Conservation (phyloP, 768 basidiomycete genomes). For the Porpolomopsis calyptriformis region DNA sequence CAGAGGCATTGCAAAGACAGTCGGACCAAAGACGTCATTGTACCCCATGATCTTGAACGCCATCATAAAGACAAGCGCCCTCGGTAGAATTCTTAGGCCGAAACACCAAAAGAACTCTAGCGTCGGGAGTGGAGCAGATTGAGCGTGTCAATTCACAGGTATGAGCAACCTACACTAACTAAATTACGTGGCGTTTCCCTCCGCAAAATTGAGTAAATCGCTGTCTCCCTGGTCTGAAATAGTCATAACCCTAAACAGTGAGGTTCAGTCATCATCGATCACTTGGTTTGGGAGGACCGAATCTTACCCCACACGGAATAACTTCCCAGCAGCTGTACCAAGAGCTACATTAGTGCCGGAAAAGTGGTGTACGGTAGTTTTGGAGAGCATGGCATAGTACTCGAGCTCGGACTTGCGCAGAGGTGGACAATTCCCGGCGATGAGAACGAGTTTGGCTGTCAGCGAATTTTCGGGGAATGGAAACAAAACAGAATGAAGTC, state of each 20-base stretch:
- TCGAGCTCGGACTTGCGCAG: conserved; percentile 98
- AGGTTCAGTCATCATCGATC: background rate
- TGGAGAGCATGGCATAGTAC: conserved; percentile 99
- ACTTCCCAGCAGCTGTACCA: conserved; percentile 97
- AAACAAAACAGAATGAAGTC: conserved; percentile 21
- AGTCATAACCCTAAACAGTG: conserved; percentile 76
- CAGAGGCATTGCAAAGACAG: no score
- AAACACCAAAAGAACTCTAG: no score
- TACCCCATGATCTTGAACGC: no score
- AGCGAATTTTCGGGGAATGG: background rate
- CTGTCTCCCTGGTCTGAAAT: conserved; percentile 94
- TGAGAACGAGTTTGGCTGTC: conserved; percentile 93
- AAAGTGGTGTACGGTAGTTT: conserved; percentile 98
- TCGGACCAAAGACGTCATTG: no score
- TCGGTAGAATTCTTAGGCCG: no score
- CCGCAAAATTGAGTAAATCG: conserved; percentile 82
- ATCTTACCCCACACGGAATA: conserved; percentile 90
- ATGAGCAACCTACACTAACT: no score
- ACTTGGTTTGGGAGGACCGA: conserved; percentile 8
- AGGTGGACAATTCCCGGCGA: conserved; percentile 98
- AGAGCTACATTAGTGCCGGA: conserved; percentile 95
- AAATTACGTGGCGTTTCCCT: conserved; percentile 56
- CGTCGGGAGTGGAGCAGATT: no score
- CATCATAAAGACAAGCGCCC: no score
- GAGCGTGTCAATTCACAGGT: no score